Evolutionary conservation across 2,329 filamentous ascomycete species (phyloP).

Genomic region (Cercospora sp.): DNA sequence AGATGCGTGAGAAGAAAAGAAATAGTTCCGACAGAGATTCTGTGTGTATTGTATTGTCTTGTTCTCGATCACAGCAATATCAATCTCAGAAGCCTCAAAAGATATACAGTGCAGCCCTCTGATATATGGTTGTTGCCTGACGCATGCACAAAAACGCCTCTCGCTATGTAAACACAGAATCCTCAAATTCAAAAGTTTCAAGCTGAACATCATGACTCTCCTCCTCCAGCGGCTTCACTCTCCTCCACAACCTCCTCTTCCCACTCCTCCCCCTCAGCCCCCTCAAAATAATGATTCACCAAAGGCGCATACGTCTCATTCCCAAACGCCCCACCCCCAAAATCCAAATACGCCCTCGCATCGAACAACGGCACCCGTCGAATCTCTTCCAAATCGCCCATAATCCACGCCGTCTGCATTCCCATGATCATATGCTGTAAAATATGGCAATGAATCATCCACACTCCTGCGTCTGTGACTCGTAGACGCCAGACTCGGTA

Average conservation of each 20-base stretch:
- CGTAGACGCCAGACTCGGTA: slow-evolving; percentile 64
- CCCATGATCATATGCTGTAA: slow-evolving; percentile 61
- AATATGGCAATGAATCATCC: slow-evolving; percentile 65
- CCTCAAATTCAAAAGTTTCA: too few relatives aligned
- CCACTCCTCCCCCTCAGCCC: slow-evolving; percentile 11
- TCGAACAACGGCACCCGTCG: slow-evolving; percentile 36
- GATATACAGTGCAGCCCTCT: too few relatives aligned
- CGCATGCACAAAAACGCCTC: background rate
- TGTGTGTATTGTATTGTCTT: background rate
- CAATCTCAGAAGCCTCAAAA: too few relatives aligned
- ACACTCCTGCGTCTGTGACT: slow-evolving; percentile 54
- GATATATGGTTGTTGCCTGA: too few relatives aligned
- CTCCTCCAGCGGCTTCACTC: background rate
- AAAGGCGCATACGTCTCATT: slow-evolving; percentile 31
- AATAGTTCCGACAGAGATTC: too few relatives aligned
- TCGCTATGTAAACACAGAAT: too few relatives aligned
- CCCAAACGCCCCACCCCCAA: slow-evolving; percentile 49
- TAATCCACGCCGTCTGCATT: slow-evolving; percentile 51
- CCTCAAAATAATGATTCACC: slow-evolving; percentile 30
- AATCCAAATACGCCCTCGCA: slow-evolving; percentile 48
- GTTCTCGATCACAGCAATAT: too few relatives aligned
- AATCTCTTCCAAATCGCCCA: slow-evolving; percentile 48
- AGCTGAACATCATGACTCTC: background rate
- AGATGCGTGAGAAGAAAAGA: too few relatives aligned
- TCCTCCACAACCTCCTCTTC: background rate